Evolutionary conservation across 306 rosid genomes (phyloP), one percentile per base, ranked within the genome.

Genomic region (Oemleria cerasiformis): DNA sequence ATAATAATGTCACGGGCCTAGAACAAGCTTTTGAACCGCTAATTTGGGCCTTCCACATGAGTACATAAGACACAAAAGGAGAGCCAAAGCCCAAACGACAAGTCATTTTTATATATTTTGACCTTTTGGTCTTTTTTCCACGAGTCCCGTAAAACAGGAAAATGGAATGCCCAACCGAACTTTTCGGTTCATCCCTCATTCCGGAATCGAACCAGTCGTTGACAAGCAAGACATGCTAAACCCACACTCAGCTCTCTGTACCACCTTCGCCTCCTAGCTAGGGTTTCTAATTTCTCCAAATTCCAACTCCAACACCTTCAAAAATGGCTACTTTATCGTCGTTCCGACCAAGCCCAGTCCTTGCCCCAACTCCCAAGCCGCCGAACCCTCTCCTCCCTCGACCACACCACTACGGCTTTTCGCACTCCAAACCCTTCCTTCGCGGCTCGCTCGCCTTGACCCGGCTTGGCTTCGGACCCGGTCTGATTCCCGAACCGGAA

Each of bases 371-470:
- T 47, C 63, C 72, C 14, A 77, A 62, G 79, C 88, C 74, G 62
- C 67, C 64, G 30, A 59, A 5, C 77, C 80, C 78, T 25, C 78
- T 84, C 63, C 79, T 81, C 17, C 88, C 76, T 9, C 86, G 82
- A 15, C 73, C 83, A 17, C 67, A 73, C 77, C 83, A 63, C 44
- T 75, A 65, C 38, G 50, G 78, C 38, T 51, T 86, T 47, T 53
- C 80, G 62, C 60, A 34, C 56, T 83, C 74, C 59, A 62, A 75
- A 45, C 78, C 76, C 53, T 75, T 76, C 63, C 90, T 80, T 53
- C 93, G 92, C 59, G 89, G 92, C 58, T 88, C 96, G 39, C 77
- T 82, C 13, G 55, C 82, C 12, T 88, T 88, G 8, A 71, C 92
- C 11, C 85, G 90, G 62, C 82, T 85, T 44, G 96, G 92, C 1